These are phyloP conservation scores for Fusarium secorum DNA, from an alignment of 2,329 filamentous ascomycete genomes.

Conservation along the genomic window DNA sequence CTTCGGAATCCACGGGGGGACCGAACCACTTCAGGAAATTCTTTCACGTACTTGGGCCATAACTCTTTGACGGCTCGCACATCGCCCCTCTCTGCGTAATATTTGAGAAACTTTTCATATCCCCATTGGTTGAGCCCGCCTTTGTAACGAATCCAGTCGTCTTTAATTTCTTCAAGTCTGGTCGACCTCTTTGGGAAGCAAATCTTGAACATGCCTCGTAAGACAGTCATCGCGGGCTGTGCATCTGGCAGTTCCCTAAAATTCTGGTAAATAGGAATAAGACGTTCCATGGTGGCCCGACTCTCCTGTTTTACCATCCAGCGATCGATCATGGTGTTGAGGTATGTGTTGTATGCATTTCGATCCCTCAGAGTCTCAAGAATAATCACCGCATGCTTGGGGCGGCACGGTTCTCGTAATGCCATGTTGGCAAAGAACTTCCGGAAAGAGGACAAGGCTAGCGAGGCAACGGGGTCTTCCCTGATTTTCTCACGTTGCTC, in stretches of 20 bases:
- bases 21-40: conserved; percentile 47
- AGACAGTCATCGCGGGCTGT: conserved; percentile 48
- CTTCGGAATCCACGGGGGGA: conserved; percentile 57
- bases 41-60: conserved; percentile 53
- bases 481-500: conserved; percentile 38
- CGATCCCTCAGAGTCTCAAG: conserved; percentile 52
- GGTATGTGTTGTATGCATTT: conserved; percentile 54
- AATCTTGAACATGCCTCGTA: conserved; percentile 57
- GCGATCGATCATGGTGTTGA: conserved; percentile 47
- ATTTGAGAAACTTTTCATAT: conserved; percentile 58
- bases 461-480: conserved; percentile 27
- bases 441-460: conserved; percentile 42
- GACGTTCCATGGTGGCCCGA: conserved; percentile 43
- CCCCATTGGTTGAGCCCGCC: conserved; percentile 53
- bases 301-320: conserved; percentile 41
- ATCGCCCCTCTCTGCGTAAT: conserved; percentile 59
- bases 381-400: conserved; percentile 48
- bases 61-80: conserved; percentile 54
- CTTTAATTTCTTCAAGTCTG: conserved; percentile 56
- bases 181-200: conserved; percentile 49
- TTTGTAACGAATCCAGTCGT: conserved; percentile 57
- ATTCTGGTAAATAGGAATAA: conserved; percentile 54
- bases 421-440: conserved; percentile 45
- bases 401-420: conserved; percentile 46
- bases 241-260: conserved; percentile 54